These are phyloP conservation scores for Ephemerocybe angulata DNA, from an alignment of 768 basidiomycete species.

Conservation along the genomic window DNA sequence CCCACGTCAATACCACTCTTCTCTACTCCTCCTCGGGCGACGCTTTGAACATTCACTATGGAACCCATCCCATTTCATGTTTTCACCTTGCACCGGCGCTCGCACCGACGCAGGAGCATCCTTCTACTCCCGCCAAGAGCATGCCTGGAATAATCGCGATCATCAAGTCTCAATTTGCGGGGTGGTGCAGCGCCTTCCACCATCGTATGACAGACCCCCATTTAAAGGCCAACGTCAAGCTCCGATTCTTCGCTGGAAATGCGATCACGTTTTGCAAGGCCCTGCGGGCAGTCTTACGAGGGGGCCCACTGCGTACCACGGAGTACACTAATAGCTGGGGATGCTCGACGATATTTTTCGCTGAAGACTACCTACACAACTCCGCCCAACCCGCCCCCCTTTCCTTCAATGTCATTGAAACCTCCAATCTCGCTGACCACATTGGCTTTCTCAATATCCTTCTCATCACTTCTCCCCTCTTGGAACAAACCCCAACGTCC, in stretches of 20 bases:
- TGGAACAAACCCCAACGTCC: constrained; percentile 26
- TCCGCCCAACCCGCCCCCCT: constrained; percentile 25
- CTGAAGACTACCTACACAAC: constrained; percentile 25
- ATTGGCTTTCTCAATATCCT: constrained; percentile 46
- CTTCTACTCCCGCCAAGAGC: constrained; percentile 7
- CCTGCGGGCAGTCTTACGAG: constrained; percentile 21
- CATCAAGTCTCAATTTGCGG: constrained; percentile 32
- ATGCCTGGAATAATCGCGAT: constrained; percentile 23
- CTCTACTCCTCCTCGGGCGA: constrained; percentile 36
- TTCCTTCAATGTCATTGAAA: constrained; percentile 44
- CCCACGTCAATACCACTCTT: constrained; percentile 44
- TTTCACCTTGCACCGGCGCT: constrained; percentile 39
- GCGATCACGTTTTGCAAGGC: constrained; percentile 36
- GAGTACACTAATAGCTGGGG: constrained; percentile 36
- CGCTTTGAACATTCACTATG: constrained; percentile 41
- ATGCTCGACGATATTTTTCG: constrained; percentile 25
- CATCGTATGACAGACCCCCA: constrained; percentile 9
- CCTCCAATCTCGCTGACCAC: constrained; percentile 48
- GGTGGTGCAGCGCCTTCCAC: constrained; percentile 30
- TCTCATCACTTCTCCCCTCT: constrained; percentile 33
- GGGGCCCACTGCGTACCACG: constrained; percentile 19
- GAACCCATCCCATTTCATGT: constrained; percentile 36
- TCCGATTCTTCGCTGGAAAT: constrained; percentile 42
- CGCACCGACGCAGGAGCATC: constrained; percentile 16
- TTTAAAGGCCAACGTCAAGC: constrained; percentile 11